A percentile compares a stretch with the other conserved stretches of the same genome.
Conservation (phyloP, 1,139 yeast species). For the Ogataea hybrid region DNA sequence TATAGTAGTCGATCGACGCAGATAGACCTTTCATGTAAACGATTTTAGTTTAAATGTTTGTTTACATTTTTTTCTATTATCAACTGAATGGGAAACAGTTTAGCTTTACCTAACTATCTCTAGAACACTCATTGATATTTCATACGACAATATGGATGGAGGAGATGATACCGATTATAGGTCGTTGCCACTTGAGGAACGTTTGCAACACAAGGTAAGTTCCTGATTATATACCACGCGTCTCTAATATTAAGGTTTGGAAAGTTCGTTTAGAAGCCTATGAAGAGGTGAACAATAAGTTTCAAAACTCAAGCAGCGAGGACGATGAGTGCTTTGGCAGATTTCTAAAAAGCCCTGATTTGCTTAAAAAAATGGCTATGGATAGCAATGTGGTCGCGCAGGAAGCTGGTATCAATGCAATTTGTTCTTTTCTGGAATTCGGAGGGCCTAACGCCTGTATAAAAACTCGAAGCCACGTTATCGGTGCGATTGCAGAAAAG, state of each 20-base stretch:
- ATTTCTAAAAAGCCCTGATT: constrained; percentile 49
- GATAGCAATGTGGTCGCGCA: constrained; percentile 93
- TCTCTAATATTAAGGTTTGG: constrained; percentile 47
- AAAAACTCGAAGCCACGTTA: constrained; percentile 43
- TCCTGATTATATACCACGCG: neutral
- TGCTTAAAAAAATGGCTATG: constrained; percentile 55
- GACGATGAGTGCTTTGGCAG: constrained; percentile 51
- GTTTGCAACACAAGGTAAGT: constrained; percentile 59
- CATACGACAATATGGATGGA: constrained; percentile 7
- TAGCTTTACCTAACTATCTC: neutral
- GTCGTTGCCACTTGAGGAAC: constrained; percentile 61
- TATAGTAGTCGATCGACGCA: neutral
- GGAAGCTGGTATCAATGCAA: constrained; percentile 68
- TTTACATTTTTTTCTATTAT: constrained; percentile 7
- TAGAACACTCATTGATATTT: neutral
- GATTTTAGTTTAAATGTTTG: constrained; percentile 1
- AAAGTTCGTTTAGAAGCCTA: constrained; percentile 83
- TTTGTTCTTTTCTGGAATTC: constrained; percentile 54
- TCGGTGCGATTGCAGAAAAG: constrained; percentile 70
- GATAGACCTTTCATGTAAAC: neutral
- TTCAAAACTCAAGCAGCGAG: constrained; percentile 54
- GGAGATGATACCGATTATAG: constrained; percentile 46
- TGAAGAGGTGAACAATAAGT: constrained; percentile 56
- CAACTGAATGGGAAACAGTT: too few relatives aligned
- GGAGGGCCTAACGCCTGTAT: constrained; percentile 49